These are phyloP conservation scores for Coniochaeta sp. DNA, from an alignment of 2,329 filamentous ascomycete species.

Conservation along the genomic window DNA sequence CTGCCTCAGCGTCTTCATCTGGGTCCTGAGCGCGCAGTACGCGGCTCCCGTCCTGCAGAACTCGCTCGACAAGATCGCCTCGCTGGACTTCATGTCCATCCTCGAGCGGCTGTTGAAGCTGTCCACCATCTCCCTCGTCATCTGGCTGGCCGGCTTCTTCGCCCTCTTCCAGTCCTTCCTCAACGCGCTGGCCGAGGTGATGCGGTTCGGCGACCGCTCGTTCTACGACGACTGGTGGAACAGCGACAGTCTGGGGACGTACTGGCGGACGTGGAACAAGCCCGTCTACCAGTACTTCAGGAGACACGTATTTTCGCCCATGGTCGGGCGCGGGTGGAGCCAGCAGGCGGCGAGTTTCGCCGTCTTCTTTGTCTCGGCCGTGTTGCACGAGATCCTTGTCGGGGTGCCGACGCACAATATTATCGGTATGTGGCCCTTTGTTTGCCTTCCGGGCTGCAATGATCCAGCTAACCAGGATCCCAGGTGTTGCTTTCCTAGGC, in stretches of 20 bases:
- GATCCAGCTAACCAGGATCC: neutral
- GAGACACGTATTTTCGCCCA: slow-evolving; percentile 82
- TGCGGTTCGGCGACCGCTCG: slow-evolving; percentile 82
- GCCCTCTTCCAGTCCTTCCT: slow-evolving; percentile 89
- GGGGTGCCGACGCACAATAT: slow-evolving; percentile 93
- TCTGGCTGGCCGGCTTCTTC: slow-evolving; percentile 97
- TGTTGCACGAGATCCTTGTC: slow-evolving; percentile 87
- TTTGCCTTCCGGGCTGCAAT: neutral
- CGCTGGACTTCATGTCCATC: slow-evolving; percentile 73
- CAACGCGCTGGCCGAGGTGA: slow-evolving; percentile 85
- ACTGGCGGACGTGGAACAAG: slow-evolving; percentile 98
- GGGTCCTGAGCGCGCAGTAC: slow-evolving; percentile 92
- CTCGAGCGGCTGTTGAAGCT: slow-evolving; percentile 88
- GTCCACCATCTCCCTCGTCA: slow-evolving; percentile 88
- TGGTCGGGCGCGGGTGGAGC: slow-evolving; percentile 78
- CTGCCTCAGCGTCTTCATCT: slow-evolving; percentile 80
- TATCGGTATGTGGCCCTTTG: slow-evolving; percentile 52
- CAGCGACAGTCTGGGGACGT: slow-evolving; percentile 71
- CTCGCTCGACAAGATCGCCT: slow-evolving; percentile 79
- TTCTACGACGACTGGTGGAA: slow-evolving; percentile 99
- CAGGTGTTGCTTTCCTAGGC: slow-evolving; percentile 83
- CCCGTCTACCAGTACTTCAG: slow-evolving; percentile 97
- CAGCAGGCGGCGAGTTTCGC: slow-evolving; percentile 62
- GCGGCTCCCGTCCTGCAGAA: slow-evolving; percentile 84
- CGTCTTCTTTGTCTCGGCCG: slow-evolving; percentile 82